Evolutionary conservation across 164 flowering plant species (phyloP).

Genomic region (Stephania japonica): DNA sequence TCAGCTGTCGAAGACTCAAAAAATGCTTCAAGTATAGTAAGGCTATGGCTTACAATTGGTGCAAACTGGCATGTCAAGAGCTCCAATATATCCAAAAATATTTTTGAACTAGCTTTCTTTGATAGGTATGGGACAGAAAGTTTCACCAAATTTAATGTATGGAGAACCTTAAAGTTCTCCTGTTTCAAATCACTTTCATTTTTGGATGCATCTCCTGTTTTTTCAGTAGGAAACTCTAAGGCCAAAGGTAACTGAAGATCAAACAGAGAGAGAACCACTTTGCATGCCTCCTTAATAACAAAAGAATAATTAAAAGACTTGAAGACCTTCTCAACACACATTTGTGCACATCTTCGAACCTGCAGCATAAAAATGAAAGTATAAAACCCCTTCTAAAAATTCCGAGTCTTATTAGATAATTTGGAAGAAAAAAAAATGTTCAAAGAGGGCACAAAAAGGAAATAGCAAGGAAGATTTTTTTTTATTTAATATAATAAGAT

Average conservation of each 20-base stretch:
- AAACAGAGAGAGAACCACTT: slow-evolving; percentile 35
- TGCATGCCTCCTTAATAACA: slow-evolving; percentile 52
- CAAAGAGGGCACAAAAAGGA: too few relatives aligned
- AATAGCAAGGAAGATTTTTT: too few relatives aligned
- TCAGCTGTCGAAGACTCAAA: slow-evolving; percentile 33
- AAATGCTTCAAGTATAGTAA: slow-evolving; percentile 40
- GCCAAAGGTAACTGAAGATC: slow-evolving; percentile 40
- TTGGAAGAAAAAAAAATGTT: too few relatives aligned
- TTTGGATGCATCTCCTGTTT: slow-evolving; percentile 29
- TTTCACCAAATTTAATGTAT: slow-evolving; percentile 55
- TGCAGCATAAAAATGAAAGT: slow-evolving; percentile 22
- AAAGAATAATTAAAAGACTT: slow-evolving; percentile 33
- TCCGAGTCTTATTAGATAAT: neutral
- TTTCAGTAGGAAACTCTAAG: slow-evolving; percentile 24
- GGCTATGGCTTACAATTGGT: slow-evolving; percentile 44
- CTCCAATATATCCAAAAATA: slow-evolving; percentile 34
- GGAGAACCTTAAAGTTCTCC: slow-evolving; percentile 54
- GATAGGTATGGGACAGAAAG: slow-evolving; percentile 44
- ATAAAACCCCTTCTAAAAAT: neutral
- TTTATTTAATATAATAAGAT: neutral
- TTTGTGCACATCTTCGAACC: slow-evolving; percentile 82
- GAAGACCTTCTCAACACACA: slow-evolving; percentile 48
- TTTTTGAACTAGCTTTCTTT: slow-evolving; percentile 30
- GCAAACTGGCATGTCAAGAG: slow-evolving; percentile 40
- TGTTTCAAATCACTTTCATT: slow-evolving; percentile 25